Evolutionary conservation across 2,329 filamentous ascomycete genomes (phyloP), one percentile per base, ranked within the genome.

Genomic region (Pseudonectria foliicola): DNA sequence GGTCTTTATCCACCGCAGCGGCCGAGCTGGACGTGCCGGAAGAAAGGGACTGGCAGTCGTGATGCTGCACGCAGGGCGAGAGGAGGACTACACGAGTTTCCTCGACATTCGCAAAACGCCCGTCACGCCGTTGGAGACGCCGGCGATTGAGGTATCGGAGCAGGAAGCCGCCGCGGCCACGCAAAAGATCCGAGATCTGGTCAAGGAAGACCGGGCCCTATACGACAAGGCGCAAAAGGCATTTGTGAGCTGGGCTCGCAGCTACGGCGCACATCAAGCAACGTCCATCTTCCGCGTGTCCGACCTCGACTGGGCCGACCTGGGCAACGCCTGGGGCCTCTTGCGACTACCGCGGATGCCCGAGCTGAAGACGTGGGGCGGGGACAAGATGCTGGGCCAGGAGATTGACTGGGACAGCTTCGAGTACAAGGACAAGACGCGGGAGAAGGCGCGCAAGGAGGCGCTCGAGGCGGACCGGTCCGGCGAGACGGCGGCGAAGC

Each of bases 331-430:
- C 1, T 98, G 90, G 86, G 92, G 86, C 2, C 69, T 98, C 1
- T 68, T 95, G 3, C 80, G 80, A 33, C 71, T 96, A 44, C 92
- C 92, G 4, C 87, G 84, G 55, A 98, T 98, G 92, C 90, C 92
- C 0, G 92, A 98, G 59, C 65, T 86, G 34, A 82, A 80, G 50
- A 74, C 69, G 1, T 90, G 84, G 68, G 72, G 77, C 10, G 82
- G 82, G 4, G 82, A 86, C 55, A 71, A 73, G 43, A 72, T 65
- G 14, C 63, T 84, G 1, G 77, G 77, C 2, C 59, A 81, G 3
- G 71, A 72, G 2, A 64, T 87, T 10, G 76, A 87, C 55, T 80
- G 83, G 71, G 71, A 80, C 28, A 67, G 60, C 2, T 87, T 78
- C 49, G 65, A 74, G 1, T 90, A 87, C 62, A 79, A 78, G 51